Conservation (phyloP, 2,329 filamentous ascomycete genomes). For the Diaporthe velutina region DNA sequence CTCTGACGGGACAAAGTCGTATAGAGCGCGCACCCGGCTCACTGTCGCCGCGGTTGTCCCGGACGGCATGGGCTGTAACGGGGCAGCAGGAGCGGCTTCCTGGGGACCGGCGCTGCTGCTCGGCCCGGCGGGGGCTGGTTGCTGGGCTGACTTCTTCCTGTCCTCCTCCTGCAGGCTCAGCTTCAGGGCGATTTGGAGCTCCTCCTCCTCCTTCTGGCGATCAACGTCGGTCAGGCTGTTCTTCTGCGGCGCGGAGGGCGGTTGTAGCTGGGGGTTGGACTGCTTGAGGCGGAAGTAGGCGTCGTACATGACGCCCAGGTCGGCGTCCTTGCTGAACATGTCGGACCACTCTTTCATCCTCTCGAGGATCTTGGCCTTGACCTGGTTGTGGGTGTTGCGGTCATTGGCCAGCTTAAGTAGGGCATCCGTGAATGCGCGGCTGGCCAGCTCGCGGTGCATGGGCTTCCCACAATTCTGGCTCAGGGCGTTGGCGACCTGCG, state of each 20-base stretch:
- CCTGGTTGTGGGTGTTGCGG: constrained; percentile 94
- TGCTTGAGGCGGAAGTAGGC: constrained; percentile 89
- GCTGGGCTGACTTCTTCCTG: constrained; percentile 61
- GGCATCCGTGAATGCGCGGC: constrained; percentile 93
- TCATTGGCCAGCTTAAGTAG: constrained; percentile 92
- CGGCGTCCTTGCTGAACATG: constrained; percentile 90
- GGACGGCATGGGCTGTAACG: constrained; percentile 73
- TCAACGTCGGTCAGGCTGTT: constrained; percentile 90
- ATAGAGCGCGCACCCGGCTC: constrained; percentile 91
- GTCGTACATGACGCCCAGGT: constrained; percentile 97
- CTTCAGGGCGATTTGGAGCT: constrained; percentile 94
- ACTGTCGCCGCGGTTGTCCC: constrained; percentile 97
- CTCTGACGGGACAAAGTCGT: constrained; percentile 95
- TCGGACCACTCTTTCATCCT: constrained; percentile 96
- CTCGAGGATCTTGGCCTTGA: constrained; percentile 97
- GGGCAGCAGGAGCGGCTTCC: constrained; percentile 56
- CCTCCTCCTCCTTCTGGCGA: constrained; percentile 95
- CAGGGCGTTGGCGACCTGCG: constrained; percentile 86
- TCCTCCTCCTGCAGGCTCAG: constrained; percentile 92
- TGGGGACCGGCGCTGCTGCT: constrained; percentile 51
- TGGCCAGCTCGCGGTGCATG: constrained; percentile 91
- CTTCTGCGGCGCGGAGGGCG: constrained; percentile 94
- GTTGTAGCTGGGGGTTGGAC: constrained; percentile 87
- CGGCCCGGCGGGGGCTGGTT: constrained; percentile 50
- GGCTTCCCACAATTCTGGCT: constrained; percentile 90